A percentile compares a stretch with the other conserved stretches of the same genome.
Evolutionary conservation across 1,284 basidiomycete genomes (phyloP).

Genomic region (Malassezia caprae): DNA sequence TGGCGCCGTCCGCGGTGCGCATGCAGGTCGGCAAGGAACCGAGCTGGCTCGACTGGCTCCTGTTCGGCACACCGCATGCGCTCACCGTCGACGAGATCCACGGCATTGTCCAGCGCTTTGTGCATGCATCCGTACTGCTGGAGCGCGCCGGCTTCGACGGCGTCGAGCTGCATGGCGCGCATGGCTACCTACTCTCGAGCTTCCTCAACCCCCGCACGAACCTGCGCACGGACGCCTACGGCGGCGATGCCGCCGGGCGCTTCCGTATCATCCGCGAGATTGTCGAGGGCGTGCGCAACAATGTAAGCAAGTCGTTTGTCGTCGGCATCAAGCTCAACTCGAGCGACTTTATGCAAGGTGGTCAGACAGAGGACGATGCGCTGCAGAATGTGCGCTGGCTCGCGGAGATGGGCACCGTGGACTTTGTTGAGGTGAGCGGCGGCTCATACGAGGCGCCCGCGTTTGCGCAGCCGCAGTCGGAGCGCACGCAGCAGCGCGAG

Average conservation of each 20-base stretch:
- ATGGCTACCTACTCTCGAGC: conserved; percentile 73
- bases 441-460: conserved; percentile 74
- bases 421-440: conserved; percentile 77
- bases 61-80: conserved; percentile 44
- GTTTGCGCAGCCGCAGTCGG: conserved; percentile 43
- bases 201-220: conserved; percentile 73
- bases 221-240: conserved; percentile 58
- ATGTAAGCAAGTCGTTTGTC: conserved; percentile 59
- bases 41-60: conserved; percentile 49
- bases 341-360: conserved; percentile 63
- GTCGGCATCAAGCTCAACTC: conserved; percentile 74
- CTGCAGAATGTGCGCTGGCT: conserved; percentile 60
- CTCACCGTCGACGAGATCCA: conserved; percentile 61
- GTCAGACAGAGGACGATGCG: conserved; percentile 53
- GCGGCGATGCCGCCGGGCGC: conserved; percentile 49
- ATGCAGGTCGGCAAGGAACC: conserved; percentile 50
- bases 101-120: conserved; percentile 59
- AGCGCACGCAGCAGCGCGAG: conserved; percentile 50
- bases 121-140: conserved; percentile 61
- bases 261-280: conserved; percentile 58
- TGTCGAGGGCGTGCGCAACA: conserved; percentile 56
- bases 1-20: conserved; percentile 64
- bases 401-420: conserved; percentile 58
- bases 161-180: conserved; percentile 74
- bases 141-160: conserved; percentile 72